These are phyloP conservation scores for Blepharisma undulans DNA, from an alignment of 169 alveolate genomes.

Conservation along the genomic window DNA sequence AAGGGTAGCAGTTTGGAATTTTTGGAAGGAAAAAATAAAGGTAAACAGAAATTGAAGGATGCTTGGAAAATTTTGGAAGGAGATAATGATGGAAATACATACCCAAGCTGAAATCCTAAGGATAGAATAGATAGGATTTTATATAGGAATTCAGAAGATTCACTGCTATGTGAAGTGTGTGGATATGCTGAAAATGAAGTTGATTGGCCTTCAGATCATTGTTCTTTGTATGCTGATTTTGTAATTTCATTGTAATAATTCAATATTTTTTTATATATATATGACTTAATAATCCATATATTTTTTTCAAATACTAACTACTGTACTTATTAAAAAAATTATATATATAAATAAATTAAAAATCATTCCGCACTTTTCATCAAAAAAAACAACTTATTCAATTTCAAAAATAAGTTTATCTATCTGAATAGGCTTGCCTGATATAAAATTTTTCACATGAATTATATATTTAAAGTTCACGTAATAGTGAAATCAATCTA, in stretches of 20 bases:
- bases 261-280: no score
- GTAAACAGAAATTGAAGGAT: neutral
- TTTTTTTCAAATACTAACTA: no score
- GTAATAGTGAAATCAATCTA: neutral
- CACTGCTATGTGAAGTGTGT: neutral
- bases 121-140: neutral
- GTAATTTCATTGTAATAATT: neutral
- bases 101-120: neutral
- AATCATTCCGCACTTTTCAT: no score
- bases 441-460: no score
- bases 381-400: no score
- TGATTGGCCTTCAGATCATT: conserved; percentile 4
- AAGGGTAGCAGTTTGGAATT: neutral
- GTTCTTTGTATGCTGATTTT: neutral
- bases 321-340: no score
- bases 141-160: neutral
- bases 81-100: neutral
- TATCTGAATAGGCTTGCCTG: no score
- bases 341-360: no score
- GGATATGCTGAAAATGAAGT: neutral
- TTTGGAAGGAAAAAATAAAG: neutral
- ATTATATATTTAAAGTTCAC: no score
- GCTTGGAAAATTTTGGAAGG: neutral
- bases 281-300: no score
- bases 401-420: no score